Percentiles rank a stretch among this genome's conserved stretches.
Evolutionary conservation across 129 eudicot species (phyloP).

Genomic region (Mikania micrantha): DNA sequence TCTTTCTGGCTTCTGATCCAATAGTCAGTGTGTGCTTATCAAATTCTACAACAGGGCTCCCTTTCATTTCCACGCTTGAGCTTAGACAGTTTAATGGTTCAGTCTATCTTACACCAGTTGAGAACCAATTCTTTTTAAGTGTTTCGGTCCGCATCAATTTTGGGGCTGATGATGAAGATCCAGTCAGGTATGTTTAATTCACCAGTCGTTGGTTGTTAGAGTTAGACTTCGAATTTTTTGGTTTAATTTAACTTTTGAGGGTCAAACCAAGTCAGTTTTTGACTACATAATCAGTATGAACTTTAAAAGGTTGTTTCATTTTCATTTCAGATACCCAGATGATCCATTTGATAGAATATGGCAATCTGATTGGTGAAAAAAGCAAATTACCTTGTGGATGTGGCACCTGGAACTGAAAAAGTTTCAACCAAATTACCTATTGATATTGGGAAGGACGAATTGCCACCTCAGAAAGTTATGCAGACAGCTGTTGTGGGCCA

Average conservation of each 20-base stretch:
- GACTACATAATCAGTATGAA: neutral
- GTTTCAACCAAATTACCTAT: constrained; percentile 66
- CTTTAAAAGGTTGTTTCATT: neutral
- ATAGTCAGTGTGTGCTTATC: constrained; percentile 81
- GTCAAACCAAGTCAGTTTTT: neutral
- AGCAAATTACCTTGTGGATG: constrained; percentile 92
- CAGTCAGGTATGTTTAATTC: constrained; percentile 52
- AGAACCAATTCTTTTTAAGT: constrained; percentile 66
- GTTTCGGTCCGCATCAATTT: constrained; percentile 93
- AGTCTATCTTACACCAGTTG: constrained; percentile 54
- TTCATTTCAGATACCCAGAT: constrained; percentile 68
- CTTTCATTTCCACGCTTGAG: constrained; percentile 92
- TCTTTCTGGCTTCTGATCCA: constrained; percentile 71
- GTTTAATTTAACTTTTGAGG: constrained; percentile 5
- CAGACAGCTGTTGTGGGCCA: constrained; percentile 96
- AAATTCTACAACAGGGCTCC: constrained; percentile 91
- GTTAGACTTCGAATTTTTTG: neutral
- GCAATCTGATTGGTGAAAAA: constrained; percentile 78
- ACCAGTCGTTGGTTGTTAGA: neutral
- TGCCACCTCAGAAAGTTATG: constrained; percentile 92
- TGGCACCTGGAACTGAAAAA: constrained; percentile 82
- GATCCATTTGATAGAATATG: constrained; percentile 96
- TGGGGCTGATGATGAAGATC: constrained; percentile 77
- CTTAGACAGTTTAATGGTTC: constrained; percentile 89
- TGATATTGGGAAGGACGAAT: constrained; percentile 43